Base-by-base conservation (phyloP, 2,329 filamentous ascomycete genomes). In the Arthroderma sp. region DNA sequence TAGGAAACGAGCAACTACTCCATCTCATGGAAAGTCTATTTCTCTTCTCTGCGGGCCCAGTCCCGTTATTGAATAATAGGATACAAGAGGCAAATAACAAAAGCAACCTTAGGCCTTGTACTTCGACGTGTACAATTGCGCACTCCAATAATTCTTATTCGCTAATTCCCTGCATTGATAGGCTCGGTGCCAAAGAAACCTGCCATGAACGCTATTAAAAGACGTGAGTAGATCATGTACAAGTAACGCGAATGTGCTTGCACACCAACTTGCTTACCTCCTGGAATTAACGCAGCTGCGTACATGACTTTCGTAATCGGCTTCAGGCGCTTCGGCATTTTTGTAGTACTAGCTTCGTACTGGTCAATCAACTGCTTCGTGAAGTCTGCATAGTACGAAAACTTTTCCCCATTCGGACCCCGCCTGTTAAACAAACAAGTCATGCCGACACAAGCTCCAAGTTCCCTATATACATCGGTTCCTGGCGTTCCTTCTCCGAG, bases 241-340 rank as follows among this genome's bases (percentile, higher is more conserved):
- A 53, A 47, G 4, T 15, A 21, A 4, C 7, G 28, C 28, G 28
- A 31, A 31, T 31, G 7, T 19, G n/a, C 7, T 31, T n/a, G 17
- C 11, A 38, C 23, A 53, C 13, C 21, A 17, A 55, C 44, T 11
- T 31, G 70, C 77, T 76, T 62, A 81, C 79, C 77, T 62, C 79
- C 79, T 3, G 79, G 77, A 54, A 79, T 73, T 61, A 82, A 62
- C 35, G 79, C 79, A 3, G 79, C 71, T 13, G 79, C 77, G 68
- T 80, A 81, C 79, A 82, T 82, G 39, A 78, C 78, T 21, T 73
- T 66, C 3, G 78, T 81, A 41, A 82, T 82, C 0, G 79, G 79
- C 47, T 71, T 68, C 61, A 82, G 63, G 49, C 79, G 77, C 3
- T 72, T 65, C 13, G 73, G 68, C 1, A 72, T 66, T 19, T 68